Evolutionary conservation across 306 rosid species (phyloP).

Genomic region (Prunus persica): Prunus_persica_NCBIv2 NC_034009.1:35482501-35483000

Average conservation of each 20-base stretch:
- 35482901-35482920: neutral
- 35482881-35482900: neutral
- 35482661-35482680: neutral
- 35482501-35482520: too few species aligned
- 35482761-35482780: neutral
- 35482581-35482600: too few species aligned
- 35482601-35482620: too few species aligned
- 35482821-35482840: neutral
- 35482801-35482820: conserved; percentile 8
- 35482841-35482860: neutral
- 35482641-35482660: neutral
- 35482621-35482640: neutral
- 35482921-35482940: conserved; percentile 26
- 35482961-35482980: conserved; percentile 76
- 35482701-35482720: too few species aligned
- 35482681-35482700: neutral
- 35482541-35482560: too few species aligned
- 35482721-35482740: too few species aligned
- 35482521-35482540: too few species aligned
- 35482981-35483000: conserved; percentile 47
- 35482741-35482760: neutral
- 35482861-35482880: neutral
- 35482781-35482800: conserved; percentile 13
- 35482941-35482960: conserved; percentile 68
- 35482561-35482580: too few species aligned